Evolutionary conservation across 2,329 filamentous ascomycete genomes (phyloP).

Genomic region (Scedosporium minutisporum): DNA sequence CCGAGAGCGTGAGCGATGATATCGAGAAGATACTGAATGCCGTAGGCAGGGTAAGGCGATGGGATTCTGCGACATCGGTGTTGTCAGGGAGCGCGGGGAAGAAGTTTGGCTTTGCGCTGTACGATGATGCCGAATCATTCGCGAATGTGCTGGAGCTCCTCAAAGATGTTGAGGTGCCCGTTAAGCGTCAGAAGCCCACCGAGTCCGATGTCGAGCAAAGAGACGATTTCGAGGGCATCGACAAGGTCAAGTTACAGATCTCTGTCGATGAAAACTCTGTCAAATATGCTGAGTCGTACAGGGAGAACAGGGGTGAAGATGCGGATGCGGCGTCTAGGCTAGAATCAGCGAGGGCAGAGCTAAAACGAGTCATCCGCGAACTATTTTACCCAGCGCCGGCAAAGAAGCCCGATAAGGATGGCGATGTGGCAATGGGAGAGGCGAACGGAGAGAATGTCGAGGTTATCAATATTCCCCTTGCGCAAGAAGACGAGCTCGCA

Average conservation of each 20-base stretch:
- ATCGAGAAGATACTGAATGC: conserved; percentile 68
- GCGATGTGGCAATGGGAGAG: conserved; percentile 62
- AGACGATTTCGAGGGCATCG: conserved; percentile 38
- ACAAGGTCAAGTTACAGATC: conserved; percentile 62
- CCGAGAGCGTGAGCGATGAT: conserved; percentile 64
- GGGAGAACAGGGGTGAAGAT: conserved; percentile 55
- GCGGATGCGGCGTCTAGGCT: conserved; percentile 50
- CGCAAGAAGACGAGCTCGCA: conserved; percentile 82
- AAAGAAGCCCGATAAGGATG: conserved; percentile 46
- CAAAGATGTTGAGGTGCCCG: conserved; percentile 70
- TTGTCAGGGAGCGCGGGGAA: conserved; percentile 64
- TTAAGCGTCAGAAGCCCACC: conserved; percentile 54
- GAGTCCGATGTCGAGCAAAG: conserved; percentile 29
- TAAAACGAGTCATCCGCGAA: conserved; percentile 60
- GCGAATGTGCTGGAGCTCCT: conserved; percentile 78
- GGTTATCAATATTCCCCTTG: conserved; percentile 80
- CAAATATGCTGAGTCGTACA: conserved; percentile 78
- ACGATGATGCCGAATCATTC: conserved; percentile 82
- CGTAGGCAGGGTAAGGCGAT: conserved; percentile 73
- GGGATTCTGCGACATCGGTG: conserved; percentile 62
- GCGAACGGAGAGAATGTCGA: conserved; percentile 59
- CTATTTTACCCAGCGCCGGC: conserved; percentile 57
- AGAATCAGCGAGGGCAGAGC: conserved; percentile 56
- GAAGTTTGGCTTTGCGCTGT: conserved; percentile 92
- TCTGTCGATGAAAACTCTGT: conserved; percentile 73